phyloP scores from a whole-genome alignment of 768 basidiomycete genomes.

The Boletus coccyginus region DNA sequence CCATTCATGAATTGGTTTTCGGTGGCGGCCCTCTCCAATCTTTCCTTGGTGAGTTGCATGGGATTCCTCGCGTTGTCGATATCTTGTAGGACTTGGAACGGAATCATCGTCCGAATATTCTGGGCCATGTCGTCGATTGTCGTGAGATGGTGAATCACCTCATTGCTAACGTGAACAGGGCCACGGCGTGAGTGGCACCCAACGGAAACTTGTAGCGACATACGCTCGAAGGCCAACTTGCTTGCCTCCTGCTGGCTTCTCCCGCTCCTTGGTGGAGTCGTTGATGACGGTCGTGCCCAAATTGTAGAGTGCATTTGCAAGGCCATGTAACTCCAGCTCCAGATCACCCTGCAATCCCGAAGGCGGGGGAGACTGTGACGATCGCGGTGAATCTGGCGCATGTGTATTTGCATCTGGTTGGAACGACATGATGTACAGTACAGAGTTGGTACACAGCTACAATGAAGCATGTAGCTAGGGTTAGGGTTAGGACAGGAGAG shows the following conservation, averaged over 20 bases:
- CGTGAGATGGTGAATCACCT: constrained; percentile 65
- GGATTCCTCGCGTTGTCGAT: constrained; percentile 81
- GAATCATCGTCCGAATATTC: constrained; percentile 60
- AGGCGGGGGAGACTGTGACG: constrained; percentile 73
- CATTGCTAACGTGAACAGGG: constrained; percentile 48
- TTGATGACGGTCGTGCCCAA: constrained; percentile 81
- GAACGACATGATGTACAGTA: constrained; percentile 12
- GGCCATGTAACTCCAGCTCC: constrained; percentile 71
- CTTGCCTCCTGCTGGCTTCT: constrained; percentile 66
- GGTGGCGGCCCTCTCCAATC: constrained; percentile 77
- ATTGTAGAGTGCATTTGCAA: constrained; percentile 77
- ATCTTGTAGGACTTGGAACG: constrained; percentile 71
- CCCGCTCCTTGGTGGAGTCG: constrained; percentile 77
- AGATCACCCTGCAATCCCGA: constrained; percentile 68
- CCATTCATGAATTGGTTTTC: constrained; percentile 94
- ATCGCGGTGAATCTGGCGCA: constrained; percentile 54
- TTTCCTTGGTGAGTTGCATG: constrained; percentile 76
- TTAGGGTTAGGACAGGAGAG: constrained; percentile 28
- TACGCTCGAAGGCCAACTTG: constrained; percentile 78
- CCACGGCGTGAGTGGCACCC: not conserved
- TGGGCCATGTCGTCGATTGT: constrained; percentile 69
- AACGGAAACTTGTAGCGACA: constrained; percentile 14
- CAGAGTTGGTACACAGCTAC: no score
- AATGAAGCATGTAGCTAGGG: constrained; percentile 17
- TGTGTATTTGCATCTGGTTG: constrained; percentile 2